phyloP scores from a whole-genome alignment of 2,329 filamentous ascomycete species.

The Bimuria novae-zelandiae region DNA sequence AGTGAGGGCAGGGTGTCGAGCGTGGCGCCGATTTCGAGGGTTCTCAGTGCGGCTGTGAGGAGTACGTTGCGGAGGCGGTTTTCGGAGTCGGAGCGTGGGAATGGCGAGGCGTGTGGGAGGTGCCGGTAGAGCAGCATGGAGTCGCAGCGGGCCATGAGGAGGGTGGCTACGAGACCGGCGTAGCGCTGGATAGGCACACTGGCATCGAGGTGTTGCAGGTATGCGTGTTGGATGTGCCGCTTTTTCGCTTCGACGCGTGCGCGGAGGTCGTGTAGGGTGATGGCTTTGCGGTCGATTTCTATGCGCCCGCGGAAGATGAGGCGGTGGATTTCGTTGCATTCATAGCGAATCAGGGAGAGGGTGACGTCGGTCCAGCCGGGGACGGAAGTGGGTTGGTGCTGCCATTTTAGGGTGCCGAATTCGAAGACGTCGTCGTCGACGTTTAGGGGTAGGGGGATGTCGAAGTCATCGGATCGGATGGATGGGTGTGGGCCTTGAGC shows the following conservation, averaged over 20 bases:
- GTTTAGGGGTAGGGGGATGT: conserved; percentile 43
- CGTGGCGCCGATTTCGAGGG: conserved; percentile 46
- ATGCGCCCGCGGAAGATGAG: conserved; percentile 45
- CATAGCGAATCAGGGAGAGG: conserved; percentile 42
- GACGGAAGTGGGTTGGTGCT: conserved; percentile 36
- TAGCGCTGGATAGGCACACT: conserved; percentile 42
- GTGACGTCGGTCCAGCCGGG: conserved; percentile 44
- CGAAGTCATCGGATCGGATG: conserved; percentile 44
- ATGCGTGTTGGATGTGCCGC: conserved; percentile 40
- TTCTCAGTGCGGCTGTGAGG: conserved; percentile 42
- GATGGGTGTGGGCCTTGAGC: conserved; percentile 45
- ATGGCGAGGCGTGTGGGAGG: conserved; percentile 40
- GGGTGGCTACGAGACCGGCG: conserved; percentile 43
- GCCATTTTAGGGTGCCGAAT: conserved; percentile 41
- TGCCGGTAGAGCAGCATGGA: conserved; percentile 47
- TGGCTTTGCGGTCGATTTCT: conserved; percentile 45
- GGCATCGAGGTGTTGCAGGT: conserved; percentile 41
- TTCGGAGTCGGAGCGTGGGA: conserved; percentile 42
- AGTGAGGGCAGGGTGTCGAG: conserved; percentile 45
- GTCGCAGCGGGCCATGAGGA: conserved; percentile 46
- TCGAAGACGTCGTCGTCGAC: conserved; percentile 47
- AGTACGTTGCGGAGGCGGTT: conserved; percentile 44
- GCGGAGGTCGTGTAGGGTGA: conserved; percentile 43
- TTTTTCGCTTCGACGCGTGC: conserved; percentile 42
- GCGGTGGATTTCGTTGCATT: conserved; percentile 45